These are phyloP conservation scores for Pseudovirgaria hyperparasitica DNA, from an alignment of 2,329 filamentous ascomycete species.

Conservation along the genomic window DNA sequence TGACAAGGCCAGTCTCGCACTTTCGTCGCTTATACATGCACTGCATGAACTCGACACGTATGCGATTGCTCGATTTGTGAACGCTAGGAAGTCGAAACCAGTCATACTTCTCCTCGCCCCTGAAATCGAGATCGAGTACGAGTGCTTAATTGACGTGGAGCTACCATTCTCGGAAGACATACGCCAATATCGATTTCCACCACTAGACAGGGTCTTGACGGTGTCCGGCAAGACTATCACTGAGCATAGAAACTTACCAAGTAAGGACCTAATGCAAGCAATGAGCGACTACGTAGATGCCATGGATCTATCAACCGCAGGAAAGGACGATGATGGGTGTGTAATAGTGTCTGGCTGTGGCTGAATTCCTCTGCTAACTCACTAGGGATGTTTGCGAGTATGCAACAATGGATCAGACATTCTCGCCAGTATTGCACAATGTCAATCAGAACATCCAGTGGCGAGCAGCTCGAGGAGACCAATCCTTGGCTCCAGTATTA, in stretches of 20 bases:
- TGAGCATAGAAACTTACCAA: conserved; percentile 74
- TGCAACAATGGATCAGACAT: conserved; percentile 67
- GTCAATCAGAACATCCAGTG: conserved; percentile 75
- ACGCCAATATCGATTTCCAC: conserved; percentile 80
- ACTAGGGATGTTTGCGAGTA: conserved; percentile 50
- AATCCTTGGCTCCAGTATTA: too few relatives aligned
- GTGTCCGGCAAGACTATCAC: conserved; percentile 70
- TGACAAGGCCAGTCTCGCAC: conserved; percentile 66
- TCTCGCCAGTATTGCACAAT: conserved; percentile 75
- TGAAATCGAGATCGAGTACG: conserved; percentile 62
- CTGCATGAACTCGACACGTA: conserved; percentile 76
- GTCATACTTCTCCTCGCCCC: conserved; percentile 68
- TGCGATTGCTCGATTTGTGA: conserved; percentile 72
- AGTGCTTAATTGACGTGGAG: conserved; percentile 80
- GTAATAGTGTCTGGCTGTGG: conserved; percentile 10
- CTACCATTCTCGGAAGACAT: conserved; percentile 90
- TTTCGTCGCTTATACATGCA: conserved; percentile 83
- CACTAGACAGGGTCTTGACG: conserved; percentile 75
- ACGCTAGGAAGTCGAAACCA: conserved; percentile 72
- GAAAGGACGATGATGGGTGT: conserved; percentile 54
- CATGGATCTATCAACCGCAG: conserved; percentile 72
- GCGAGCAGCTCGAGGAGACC: too few relatives aligned
- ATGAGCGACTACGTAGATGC: conserved; percentile 89
- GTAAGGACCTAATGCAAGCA: conserved; percentile 56
- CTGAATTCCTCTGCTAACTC: conserved; percentile 14